Evolutionary conservation across 257 asterid species (phyloP).

Genomic region (Solanum sitiens): DNA sequence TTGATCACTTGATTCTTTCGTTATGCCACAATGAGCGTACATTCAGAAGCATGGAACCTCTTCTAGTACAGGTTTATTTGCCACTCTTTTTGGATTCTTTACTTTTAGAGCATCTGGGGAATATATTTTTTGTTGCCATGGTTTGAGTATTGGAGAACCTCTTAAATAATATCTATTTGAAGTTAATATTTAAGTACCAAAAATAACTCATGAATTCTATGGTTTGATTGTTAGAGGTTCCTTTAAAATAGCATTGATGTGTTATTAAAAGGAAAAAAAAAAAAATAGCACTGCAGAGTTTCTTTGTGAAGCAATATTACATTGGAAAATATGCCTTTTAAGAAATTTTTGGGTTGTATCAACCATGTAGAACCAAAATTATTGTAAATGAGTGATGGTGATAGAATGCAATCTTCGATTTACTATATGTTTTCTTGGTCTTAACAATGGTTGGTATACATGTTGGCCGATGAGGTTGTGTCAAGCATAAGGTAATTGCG

Average conservation of each 20-base stretch:
- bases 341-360: neutral
- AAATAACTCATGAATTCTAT: no score
- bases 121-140: neutral
- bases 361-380: neutral
- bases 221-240: neutral
- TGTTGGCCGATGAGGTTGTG: neutral
- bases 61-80: conserved; percentile 61
- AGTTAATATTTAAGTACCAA: neutral
- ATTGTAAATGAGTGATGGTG: neutral
- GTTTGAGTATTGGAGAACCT: neutral
- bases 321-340: neutral
- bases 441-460: neutral
- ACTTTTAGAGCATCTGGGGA: neutral
- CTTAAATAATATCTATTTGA: neutral
- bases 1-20: conserved; percentile 86
- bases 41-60: conserved; percentile 82
- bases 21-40: conserved; percentile 59
- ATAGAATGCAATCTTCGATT: neutral
- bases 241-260: neutral
- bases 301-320: neutral
- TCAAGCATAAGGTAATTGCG: neutral
- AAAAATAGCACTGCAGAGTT: neutral
- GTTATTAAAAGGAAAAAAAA: neutral
- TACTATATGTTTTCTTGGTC: neutral
- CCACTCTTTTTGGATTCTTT: neutral